Conservation (phyloP, 164 flowering plant genomes). For the Sedum album region DNA sequence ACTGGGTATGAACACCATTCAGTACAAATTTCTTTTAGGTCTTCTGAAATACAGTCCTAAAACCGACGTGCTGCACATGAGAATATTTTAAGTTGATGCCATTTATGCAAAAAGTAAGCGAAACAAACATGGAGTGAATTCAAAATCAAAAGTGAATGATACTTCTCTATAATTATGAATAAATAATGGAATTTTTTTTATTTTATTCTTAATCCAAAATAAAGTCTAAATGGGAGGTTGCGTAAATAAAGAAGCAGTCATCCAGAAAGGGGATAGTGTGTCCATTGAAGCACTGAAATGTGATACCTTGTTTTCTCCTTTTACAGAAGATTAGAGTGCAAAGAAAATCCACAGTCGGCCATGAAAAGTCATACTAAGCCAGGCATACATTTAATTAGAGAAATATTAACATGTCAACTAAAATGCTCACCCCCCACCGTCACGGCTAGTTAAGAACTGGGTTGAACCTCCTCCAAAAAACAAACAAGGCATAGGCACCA, state of each 20-base stretch:
- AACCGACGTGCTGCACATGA: too few species aligned
- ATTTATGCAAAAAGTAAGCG: neutral
- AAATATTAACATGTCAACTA: neutral
- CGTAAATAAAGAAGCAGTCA: neutral
- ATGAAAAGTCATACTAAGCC: neutral
- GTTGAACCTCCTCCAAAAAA: conserved; percentile 94
- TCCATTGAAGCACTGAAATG: neutral
- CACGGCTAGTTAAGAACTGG: conserved; percentile 77
- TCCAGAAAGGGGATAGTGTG: neutral
- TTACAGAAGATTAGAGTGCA: neutral
- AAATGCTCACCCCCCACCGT: conserved; percentile 82
- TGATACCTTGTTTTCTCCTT: neutral
- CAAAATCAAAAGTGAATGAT: neutral
- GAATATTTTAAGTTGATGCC: neutral
- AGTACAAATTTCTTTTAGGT: too few species aligned
- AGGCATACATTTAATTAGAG: neutral
- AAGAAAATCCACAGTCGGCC: neutral
- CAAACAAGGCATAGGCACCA: conserved; percentile 97
- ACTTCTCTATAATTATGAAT: neutral
- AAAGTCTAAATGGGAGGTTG: too few species aligned
- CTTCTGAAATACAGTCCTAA: too few species aligned
- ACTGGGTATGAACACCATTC: too few species aligned
- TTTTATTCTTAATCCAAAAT: too few species aligned
- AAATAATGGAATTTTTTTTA: neutral
- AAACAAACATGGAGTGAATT: neutral